phyloP scores from a whole-genome alignment of 2,329 filamentous ascomycete species.

The Bimuria novae-zelandiae region DNA sequence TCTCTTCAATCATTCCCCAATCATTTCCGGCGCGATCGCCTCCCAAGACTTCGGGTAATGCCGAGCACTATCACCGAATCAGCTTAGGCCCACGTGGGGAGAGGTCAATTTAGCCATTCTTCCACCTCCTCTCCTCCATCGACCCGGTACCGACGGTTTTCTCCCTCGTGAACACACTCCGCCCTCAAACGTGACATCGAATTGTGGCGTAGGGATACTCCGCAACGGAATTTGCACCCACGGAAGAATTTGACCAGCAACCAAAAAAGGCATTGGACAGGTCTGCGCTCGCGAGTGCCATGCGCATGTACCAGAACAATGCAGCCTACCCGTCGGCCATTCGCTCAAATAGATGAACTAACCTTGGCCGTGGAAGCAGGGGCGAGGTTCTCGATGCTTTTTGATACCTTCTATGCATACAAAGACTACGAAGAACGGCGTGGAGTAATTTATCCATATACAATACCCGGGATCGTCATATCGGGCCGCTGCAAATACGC shows the following conservation, averaged over 20 bases:
- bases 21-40: not conserved
- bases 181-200: not conserved
- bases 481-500: slow-evolving; percentile 16
- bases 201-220: not conserved
- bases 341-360: slow-evolving; percentile 4
- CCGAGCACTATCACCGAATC: slow-evolving; percentile 3
- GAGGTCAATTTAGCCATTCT: slow-evolving; percentile 34
- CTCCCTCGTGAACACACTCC: slow-evolving; percentile 1
- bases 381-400: slow-evolving; percentile 14
- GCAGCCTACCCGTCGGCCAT: slow-evolving; percentile 15
- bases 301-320: not conserved
- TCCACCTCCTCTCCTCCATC: slow-evolving; percentile 21
- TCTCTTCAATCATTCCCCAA: too few species aligned
- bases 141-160: slow-evolving; percentile 33
- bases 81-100: slow-evolving; percentile 25
- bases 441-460: slow-evolving; percentile 35
- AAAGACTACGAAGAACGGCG: slow-evolving; percentile 3
- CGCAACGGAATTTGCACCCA: not conserved
- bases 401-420: slow-evolving; percentile 18
- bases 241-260: slow-evolving; percentile 33
- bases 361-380: not conserved
- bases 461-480: slow-evolving; percentile 37
- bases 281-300: slow-evolving; percentile 3
- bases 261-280: not conserved
- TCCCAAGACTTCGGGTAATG: not conserved